Percentiles rank a stretch among this genome's conserved stretches.
Conservation (phyloP, 2,329 filamentous ascomycete species). For the Nectriaceae sp. region DNA sequence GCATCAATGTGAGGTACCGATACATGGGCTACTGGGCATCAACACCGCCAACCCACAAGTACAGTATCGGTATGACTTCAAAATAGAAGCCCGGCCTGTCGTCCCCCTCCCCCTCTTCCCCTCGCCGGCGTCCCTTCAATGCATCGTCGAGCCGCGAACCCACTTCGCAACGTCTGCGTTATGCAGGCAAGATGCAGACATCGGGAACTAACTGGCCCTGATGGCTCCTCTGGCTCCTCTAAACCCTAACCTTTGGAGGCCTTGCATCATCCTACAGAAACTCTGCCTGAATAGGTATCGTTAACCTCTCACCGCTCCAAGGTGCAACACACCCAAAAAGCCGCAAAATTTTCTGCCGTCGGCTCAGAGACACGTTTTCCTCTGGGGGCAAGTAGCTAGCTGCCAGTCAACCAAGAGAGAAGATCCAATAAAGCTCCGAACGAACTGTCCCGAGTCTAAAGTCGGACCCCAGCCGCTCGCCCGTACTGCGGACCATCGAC, state of each 20-base stretch:
- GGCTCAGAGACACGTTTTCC: not conserved
- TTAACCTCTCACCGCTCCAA: constrained; percentile 29
- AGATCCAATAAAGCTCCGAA: not conserved
- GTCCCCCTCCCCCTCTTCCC: constrained; percentile 5
- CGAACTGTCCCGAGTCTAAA: constrained; percentile 4
- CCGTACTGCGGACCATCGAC: no score
- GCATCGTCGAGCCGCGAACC: constrained; percentile 5
- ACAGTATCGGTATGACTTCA: constrained; percentile 7
- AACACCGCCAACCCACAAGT: constrained; percentile 35
- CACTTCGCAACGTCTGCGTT: not conserved
- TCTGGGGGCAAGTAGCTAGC: no score
- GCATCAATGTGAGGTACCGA: constrained; percentile 13
- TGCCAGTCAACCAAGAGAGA: not conserved
- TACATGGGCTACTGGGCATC: constrained; percentile 40
- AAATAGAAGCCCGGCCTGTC: constrained; percentile 2
- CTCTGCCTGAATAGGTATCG: constrained; percentile 28
- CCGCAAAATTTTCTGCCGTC: constrained; percentile 26
- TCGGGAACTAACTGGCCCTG: constrained; percentile 12
- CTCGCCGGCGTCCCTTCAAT: not conserved
- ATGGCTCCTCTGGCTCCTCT: not conserved
- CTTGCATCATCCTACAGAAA: constrained; percentile 24
- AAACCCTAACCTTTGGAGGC: constrained; percentile 24
- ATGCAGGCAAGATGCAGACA: constrained; percentile 13
- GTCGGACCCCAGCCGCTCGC: constrained; percentile 9
- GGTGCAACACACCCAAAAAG: constrained; percentile 14